Evolutionary conservation across 2,329 filamentous ascomycete genomes (phyloP).

Genomic region (Madurella mycetomatis): DNA sequence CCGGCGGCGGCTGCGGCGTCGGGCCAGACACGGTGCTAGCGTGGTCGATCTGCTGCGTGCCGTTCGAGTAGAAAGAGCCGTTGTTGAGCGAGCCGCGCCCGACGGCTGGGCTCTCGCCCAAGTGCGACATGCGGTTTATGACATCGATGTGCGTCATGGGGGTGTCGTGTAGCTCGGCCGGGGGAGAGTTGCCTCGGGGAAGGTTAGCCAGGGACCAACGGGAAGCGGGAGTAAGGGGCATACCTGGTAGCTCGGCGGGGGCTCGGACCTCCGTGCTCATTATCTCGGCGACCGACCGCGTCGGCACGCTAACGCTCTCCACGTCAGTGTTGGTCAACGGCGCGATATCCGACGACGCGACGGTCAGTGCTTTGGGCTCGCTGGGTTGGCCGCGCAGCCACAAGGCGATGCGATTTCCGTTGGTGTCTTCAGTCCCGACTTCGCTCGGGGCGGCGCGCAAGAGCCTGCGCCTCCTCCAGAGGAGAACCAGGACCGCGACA

Average conservation of each 20-base stretch:
- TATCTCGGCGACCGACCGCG: conserved; percentile 22
- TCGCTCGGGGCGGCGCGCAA: conserved; percentile 35
- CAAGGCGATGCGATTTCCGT: conserved; percentile 43
- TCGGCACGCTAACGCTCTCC: conserved; percentile 29
- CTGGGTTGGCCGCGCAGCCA: conserved; percentile 48
- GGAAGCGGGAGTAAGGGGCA: conserved; percentile 10
- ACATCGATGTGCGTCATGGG: conserved; percentile 34
- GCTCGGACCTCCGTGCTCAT: conserved; percentile 22
- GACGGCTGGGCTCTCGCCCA: conserved; percentile 14
- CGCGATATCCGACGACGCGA: conserved; percentile 42
- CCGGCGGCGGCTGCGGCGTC: conserved; percentile 3
- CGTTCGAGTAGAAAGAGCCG: conserved; percentile 27
- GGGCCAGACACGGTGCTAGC: conserved; percentile 27
- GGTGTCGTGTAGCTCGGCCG: conserved; percentile 43
- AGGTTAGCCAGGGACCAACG: neutral
- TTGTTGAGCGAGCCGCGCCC: conserved; percentile 25
- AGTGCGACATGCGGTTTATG: conserved; percentile 30
- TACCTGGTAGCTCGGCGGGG: conserved; percentile 44
- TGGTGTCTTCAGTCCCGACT: conserved; percentile 43
- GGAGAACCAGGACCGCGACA: conserved; percentile 45
- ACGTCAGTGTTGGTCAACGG: conserved; percentile 32
- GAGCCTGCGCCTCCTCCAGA: conserved; percentile 49
- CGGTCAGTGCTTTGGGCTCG: conserved; percentile 41
- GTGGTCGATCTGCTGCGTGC: conserved; percentile 28
- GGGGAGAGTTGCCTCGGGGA: conserved; percentile 39